phyloP scores from a whole-genome alignment of 345 rosid genomes.

The Triadica sebifera region DNA sequence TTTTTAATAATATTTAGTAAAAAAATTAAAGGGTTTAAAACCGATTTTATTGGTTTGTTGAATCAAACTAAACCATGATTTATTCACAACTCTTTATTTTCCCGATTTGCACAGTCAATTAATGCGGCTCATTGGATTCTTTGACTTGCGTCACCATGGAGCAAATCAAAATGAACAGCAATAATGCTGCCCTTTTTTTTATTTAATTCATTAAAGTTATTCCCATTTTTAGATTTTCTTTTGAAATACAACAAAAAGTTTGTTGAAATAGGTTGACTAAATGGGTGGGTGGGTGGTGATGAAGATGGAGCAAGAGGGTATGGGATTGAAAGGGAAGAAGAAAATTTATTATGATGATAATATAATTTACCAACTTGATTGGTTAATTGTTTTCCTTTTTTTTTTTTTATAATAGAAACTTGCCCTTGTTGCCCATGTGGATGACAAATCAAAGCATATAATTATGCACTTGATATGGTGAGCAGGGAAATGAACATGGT shows the following conservation, averaged over 20 bases:
- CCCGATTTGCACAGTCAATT: constrained; percentile 41
- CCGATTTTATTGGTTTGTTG: too few species aligned
- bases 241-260: background rate
- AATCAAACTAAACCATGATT: too few species aligned
- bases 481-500: constrained; percentile 24
- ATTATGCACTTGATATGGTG: constrained; percentile 31
- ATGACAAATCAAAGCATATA: constrained; percentile 35
- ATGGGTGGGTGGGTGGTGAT: background rate
- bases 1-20: too few species aligned
- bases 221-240: background rate
- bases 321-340: background rate
- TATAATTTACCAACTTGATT: constrained; percentile 1
- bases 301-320: background rate
- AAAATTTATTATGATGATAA: constrained; percentile 8
- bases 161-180: constrained; percentile 28
- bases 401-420: constrained; percentile 1
- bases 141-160: constrained; percentile 22
- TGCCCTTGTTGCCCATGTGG: constrained; percentile 26
- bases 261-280: constrained; percentile 6
- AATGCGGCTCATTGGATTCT: constrained; percentile 55
- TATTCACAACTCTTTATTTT: too few species aligned
- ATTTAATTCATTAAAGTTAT: background rate
- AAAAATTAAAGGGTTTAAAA: too few species aligned
- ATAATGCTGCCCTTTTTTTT: constrained; percentile 16
- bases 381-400: background rate